phyloP scores from a whole-genome alignment of 2,329 filamentous ascomycete species.

The Stagonosporopsis vannaccii region DNA sequence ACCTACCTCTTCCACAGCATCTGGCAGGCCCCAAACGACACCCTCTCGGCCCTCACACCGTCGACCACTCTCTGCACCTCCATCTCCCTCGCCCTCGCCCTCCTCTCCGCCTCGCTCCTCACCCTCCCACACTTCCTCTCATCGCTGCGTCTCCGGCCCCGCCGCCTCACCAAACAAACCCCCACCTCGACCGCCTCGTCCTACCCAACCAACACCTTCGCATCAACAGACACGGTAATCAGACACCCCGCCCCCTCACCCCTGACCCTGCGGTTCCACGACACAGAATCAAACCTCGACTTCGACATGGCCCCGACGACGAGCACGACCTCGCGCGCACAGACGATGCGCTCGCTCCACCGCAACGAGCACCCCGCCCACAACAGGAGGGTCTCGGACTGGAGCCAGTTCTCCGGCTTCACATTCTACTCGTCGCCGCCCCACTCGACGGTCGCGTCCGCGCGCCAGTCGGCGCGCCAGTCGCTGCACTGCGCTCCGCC shows the following conservation, averaged over 20 bases:
- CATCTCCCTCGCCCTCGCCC: not conserved
- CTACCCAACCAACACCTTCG: not conserved
- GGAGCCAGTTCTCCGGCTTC: conserved; percentile 32
- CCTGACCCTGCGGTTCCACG: conserved; percentile 31
- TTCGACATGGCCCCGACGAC: conserved; percentile 40
- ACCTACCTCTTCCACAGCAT: not conserved
- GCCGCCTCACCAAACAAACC: not conserved
- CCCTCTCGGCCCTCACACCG: not conserved
- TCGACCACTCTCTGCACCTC: conserved; percentile 1
- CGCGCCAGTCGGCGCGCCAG: not conserved
- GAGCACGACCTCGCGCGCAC: conserved; percentile 21
- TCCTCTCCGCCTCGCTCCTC: not conserved
- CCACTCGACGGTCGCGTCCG: too few species aligned
- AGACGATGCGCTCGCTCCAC: conserved; percentile 11
- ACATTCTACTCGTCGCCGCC: conserved; percentile 20
- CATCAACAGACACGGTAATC: not conserved
- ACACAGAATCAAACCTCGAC: conserved; percentile 33
- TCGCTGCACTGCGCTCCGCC: too few species aligned
- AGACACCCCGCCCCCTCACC: not conserved
- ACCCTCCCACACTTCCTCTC: not conserved
- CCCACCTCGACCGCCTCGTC: not conserved
- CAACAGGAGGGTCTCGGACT: conserved; percentile 27
- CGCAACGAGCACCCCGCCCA: conserved; percentile 2
- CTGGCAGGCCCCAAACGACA: not conserved
- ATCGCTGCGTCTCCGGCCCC: not conserved